Conservation (phyloP, 805 yeast genomes). For the Saturnispora sekii region DNA sequence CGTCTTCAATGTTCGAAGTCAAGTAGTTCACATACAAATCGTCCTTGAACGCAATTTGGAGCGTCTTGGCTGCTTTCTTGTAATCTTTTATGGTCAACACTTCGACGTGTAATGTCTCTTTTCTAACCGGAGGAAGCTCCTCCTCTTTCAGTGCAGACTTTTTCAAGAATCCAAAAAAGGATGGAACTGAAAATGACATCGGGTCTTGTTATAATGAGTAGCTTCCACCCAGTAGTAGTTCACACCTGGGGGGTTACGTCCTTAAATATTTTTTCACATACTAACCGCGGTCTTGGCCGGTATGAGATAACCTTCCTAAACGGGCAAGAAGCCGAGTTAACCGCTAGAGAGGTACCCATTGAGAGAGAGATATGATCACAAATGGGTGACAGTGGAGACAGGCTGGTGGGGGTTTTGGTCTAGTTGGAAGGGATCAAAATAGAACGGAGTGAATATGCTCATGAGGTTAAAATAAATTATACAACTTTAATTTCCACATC, state of each 20-base stretch:
- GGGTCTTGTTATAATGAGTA: neutral
- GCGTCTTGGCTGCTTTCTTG: slow-evolving; percentile 44
- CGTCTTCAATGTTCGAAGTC: slow-evolving; percentile 32
- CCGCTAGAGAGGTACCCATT: too few relatives aligned
- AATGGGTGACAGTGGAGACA: too few relatives aligned
- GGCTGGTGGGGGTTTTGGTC: too few relatives aligned
- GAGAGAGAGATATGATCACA: too few relatives aligned
- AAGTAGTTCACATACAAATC: slow-evolving; percentile 46
- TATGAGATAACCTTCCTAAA: too few relatives aligned
- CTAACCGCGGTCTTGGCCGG: slow-evolving; percentile 2
- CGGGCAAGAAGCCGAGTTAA: too few relatives aligned
- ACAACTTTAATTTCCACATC: slow-evolving; percentile 3
- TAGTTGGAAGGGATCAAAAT: too few relatives aligned
- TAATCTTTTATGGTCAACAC: slow-evolving; percentile 33
- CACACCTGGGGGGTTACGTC: neutral
- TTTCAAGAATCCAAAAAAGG: neutral
- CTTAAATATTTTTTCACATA: neutral
- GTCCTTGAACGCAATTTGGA: slow-evolving; percentile 42
- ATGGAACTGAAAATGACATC: slow-evolving; percentile 5
- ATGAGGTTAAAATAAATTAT: neutral
- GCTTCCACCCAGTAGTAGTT: neutral
- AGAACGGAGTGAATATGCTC: neutral
- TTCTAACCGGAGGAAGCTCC: slow-evolving; percentile 7
- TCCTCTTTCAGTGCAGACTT: neutral
- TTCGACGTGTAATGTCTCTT: slow-evolving; percentile 18